phyloP scores from a whole-genome alignment of 2,329 filamentous ascomycete species.

The Amauroascus verrucosus region DNA sequence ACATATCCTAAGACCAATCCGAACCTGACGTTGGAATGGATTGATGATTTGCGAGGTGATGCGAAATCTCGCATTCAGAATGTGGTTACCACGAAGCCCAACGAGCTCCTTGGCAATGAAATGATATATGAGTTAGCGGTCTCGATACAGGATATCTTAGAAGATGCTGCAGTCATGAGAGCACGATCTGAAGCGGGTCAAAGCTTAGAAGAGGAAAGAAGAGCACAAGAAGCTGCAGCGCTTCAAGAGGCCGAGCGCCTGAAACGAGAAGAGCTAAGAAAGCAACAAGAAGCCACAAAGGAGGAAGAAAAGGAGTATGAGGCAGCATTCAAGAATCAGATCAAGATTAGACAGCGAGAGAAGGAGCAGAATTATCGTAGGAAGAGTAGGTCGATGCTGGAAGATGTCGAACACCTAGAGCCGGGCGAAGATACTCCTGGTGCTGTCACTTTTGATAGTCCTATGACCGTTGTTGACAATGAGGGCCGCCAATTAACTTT shows the following conservation, averaged over 20 bases:
- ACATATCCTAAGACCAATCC: slow-evolving; percentile 84
- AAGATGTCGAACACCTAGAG: slow-evolving; percentile 26
- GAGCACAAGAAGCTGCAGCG: slow-evolving; percentile 63
- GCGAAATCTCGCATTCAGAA: slow-evolving; percentile 61
- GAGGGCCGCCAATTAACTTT: slow-evolving; percentile 57
- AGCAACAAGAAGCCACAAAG: slow-evolving; percentile 34
- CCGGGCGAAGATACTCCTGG: slow-evolving; percentile 28
- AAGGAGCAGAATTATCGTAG: slow-evolving; percentile 31
- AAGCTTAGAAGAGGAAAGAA: slow-evolving; percentile 80
- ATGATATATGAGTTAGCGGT: slow-evolving; percentile 56
- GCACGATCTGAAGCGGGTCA: slow-evolving; percentile 66
- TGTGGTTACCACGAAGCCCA: slow-evolving; percentile 59
- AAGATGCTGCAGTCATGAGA: slow-evolving; percentile 72
- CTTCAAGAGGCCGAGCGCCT: slow-evolving; percentile 41
- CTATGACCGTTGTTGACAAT: slow-evolving; percentile 48
- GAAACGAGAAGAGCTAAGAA: slow-evolving; percentile 40
- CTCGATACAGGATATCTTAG: slow-evolving; percentile 58
- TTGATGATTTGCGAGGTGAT: slow-evolving; percentile 55
- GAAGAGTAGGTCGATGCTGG: slow-evolving; percentile 29
- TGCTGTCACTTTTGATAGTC: slow-evolving; percentile 35
- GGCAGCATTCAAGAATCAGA: slow-evolving; percentile 31
- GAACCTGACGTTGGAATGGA: slow-evolving; percentile 56
- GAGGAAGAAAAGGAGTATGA: slow-evolving; percentile 33
- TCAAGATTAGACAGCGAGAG: slow-evolving; percentile 29
- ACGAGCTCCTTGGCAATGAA: slow-evolving; percentile 51